Evolutionary conservation across 768 basidiomycete species (phyloP).

Genomic region (Cubamyces sp.): DNA sequence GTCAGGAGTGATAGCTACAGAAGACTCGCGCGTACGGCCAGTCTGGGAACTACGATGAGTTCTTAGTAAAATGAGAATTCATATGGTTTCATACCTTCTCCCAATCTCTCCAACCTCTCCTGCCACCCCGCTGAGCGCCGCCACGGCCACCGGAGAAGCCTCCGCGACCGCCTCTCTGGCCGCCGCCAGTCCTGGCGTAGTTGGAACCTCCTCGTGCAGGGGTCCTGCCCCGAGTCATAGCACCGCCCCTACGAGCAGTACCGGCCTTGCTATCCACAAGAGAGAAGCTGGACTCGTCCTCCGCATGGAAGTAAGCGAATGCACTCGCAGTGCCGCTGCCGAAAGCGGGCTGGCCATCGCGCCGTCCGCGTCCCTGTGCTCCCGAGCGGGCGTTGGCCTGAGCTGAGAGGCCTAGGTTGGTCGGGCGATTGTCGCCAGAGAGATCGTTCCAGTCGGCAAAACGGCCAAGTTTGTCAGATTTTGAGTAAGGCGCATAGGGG

Average conservation of each 20-base stretch:
- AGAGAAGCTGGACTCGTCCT: slow-evolving; percentile 97
- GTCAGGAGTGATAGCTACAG: slow-evolving; percentile 87
- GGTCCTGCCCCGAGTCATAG: slow-evolving; percentile 58
- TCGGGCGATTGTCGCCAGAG: slow-evolving; percentile 63
- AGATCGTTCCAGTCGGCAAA: slow-evolving; percentile 97
- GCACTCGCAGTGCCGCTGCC: slow-evolving; percentile 90
- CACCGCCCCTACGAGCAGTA: slow-evolving; percentile 70
- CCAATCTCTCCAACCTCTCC: slow-evolving; percentile 91
- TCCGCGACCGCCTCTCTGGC: slow-evolving; percentile 47
- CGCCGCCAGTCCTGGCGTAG: slow-evolving; percentile 46
- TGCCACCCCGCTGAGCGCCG: slow-evolving; percentile 54
- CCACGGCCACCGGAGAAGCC: slow-evolving; percentile 47
- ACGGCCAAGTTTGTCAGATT: slow-evolving; percentile 96
- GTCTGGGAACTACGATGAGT: slow-evolving; percentile 47
- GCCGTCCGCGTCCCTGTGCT: slow-evolving; percentile 56
- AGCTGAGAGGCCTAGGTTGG: slow-evolving; percentile 49
- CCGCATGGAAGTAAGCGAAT: slow-evolving; percentile 96
- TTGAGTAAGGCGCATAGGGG: slow-evolving; percentile 98
- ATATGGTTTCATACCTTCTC: slow-evolving; percentile 66
- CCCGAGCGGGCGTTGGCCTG: slow-evolving; percentile 53
- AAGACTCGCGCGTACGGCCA: slow-evolving; percentile 87
- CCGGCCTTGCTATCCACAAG: slow-evolving; percentile 89
- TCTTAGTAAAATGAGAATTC: not conserved
- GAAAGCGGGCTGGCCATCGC: slow-evolving; percentile 83
- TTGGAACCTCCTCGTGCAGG: slow-evolving; percentile 40